Percentiles rank a stretch among this genome's conserved stretches.
phyloP scores from a whole-genome alignment of 805 yeast species.

The Candida suzukii region DNA sequence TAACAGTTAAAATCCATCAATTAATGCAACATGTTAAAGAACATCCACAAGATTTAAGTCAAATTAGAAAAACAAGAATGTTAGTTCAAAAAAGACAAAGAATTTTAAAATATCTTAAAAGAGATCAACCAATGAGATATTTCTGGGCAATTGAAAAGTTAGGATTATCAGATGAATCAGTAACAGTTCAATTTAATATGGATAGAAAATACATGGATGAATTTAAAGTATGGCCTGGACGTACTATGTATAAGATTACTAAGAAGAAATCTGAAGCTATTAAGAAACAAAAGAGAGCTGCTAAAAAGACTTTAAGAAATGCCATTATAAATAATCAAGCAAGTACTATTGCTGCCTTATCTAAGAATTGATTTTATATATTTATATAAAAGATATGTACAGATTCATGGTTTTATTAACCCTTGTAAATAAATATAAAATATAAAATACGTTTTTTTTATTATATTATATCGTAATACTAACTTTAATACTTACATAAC shows the following conservation, averaged over 20 bases:
- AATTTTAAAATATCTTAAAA: slow-evolving; percentile 74
- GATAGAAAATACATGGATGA: slow-evolving; percentile 73
- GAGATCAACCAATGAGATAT: slow-evolving; percentile 73
- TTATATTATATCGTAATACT: no score
- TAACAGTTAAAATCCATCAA: slow-evolving; percentile 74
- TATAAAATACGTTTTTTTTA: no score
- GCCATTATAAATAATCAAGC: slow-evolving; percentile 12
- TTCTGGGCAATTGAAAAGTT: slow-evolving; percentile 80
- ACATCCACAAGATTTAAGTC: slow-evolving; percentile 65
- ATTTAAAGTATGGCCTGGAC: slow-evolving; percentile 71
- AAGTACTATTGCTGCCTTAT: no score
- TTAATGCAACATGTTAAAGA: slow-evolving; percentile 67
- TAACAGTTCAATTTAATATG: slow-evolving; percentile 75
- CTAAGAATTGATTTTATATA: no score
- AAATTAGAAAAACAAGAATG: slow-evolving; percentile 67
- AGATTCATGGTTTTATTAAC: no score
- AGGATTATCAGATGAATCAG: slow-evolving; percentile 77
- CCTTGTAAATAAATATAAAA: neutral
- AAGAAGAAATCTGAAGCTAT: slow-evolving; percentile 39
- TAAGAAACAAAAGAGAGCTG: slow-evolving; percentile 39
- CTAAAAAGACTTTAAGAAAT: slow-evolving; percentile 31
- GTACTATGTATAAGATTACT: slow-evolving; percentile 51
- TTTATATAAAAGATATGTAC: no score
- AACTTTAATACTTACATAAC: no score
- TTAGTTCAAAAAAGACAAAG: slow-evolving; percentile 86